Evolutionary conservation across 208 protist genomes (phyloP), one percentile per base, ranked within the genome.

Genomic region (Trypanosoma boissoni): DNA sequence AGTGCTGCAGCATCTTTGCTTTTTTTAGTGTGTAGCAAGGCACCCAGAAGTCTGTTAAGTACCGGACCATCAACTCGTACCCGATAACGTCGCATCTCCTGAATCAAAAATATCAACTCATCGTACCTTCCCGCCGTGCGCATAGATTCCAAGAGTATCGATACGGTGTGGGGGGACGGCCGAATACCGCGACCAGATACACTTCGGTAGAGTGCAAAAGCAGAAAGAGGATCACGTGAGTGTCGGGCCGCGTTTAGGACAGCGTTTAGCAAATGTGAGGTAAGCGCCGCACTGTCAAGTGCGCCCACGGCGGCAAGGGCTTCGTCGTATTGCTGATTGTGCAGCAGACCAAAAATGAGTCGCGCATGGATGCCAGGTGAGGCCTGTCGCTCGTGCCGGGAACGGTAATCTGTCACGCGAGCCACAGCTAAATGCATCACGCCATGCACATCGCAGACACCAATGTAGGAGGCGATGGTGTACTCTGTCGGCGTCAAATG

Each of bases 391-490:
- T 87, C 78, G 65, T 86, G 83, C 23, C 86, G 72, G 31, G 78
- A 72, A 48, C 78, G 68, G 58, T 78, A 89, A 58, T 94, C 86
- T 10, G 83, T 76, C 28, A 87, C 74, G 14, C 83, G 80, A 14
- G 86, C 79, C 29, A 90, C 56, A 1, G 83, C 86, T 32, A 94
- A 65, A 67, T 94, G 83, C 83, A 91, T 88, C 36, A 83, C 75
- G 12, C 68, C 54, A 34, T 72, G 71, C 4, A 51, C 57, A 24
- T 80, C 80, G 50, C 86, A 94, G 37, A 94, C 62, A 8, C 64
- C 69, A 44, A 90, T 78, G 66, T 94, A 94, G 29, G 74, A 65
- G 46, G 75, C 66, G 26, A 91, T 50, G n/a, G 86, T 89, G 71
- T 80, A 94, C 71, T 80, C 74, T 12, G 75, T 78, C 34, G 86